Evolutionary conservation across 2,329 filamentous ascomycete species (phyloP), one percentile per base, ranked within the genome.

Genomic region (Colletotrichum sublineola): DNA sequence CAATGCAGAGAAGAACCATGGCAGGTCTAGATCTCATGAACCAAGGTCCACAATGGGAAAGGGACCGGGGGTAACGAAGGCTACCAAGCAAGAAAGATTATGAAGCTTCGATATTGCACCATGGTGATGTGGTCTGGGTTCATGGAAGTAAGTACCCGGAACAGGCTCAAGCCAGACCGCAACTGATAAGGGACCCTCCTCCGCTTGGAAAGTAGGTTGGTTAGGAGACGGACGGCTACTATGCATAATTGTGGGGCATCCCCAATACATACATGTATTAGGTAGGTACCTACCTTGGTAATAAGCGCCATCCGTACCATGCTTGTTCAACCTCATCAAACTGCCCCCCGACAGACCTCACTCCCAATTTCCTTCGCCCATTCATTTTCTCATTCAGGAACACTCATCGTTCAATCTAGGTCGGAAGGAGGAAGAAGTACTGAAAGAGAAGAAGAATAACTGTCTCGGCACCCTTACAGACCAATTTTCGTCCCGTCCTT

Each of bases 291-390:
- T 24, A 24, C 24, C 24, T 24, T 24, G 24, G 24, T 24, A n/a
- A n/a, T 55, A 64, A 42, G 50, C 62, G 50, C 62, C 62, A 36
- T 44, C 24, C 38, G 29, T 44, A 12, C 44, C 62, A 33, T 56
- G 50, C 40, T 56, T 36, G 29, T 46, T 44, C 38, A 29, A 64
- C 50, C 50, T 64, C 71, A 63, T 40, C n/a, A 68, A 58, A 68
- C 50, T 53, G 15, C 24, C n/a, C 69, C 57, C 40, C 55, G 50
- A 55, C 55, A 55, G 46, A 31, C 53, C 64, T 48, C 46, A 46
- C 48, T 68, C 58, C 55, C 56, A 66, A 71, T 63, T 55, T 60
- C 67, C 67, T 38, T 33, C 56, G 31, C 44, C 6, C 44, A 46
- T 46, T 11, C 64, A 36, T 56, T 55, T 52, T 63, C 42, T 40